Evolutionary conservation across 2,329 filamentous ascomycete species (phyloP), one percentile per base, ranked within the genome.

Genomic region (Pochonia chlamydosporia): DNA sequence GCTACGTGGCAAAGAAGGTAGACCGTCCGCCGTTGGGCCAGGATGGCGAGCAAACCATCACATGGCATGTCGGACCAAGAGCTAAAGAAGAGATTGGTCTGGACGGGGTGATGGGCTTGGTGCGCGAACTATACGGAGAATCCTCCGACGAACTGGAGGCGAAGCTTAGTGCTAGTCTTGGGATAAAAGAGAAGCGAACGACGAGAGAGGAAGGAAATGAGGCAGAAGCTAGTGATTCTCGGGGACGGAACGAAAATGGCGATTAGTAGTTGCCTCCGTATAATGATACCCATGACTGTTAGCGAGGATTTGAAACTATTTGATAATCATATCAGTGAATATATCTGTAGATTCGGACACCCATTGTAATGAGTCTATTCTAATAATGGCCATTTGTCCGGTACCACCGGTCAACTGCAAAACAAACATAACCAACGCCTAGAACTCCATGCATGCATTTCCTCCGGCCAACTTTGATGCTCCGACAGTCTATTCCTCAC

Each of bases 81-180:
- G 92, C 87, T 5, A 93, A 87, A 66, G 75, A 91, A 7, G 93
- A 97, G 65, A 79, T 97, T 30, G 88, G 87, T 0, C 74, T 83
- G n/a, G 76, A 82, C 43, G 88, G 87, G 1, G 85, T 93, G 11
- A 80, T 82, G 16, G 82, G 81, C 1, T 67, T 96, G 52, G 81
- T 90, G 4, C 68, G 80, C 60, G 65, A 75, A 46, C 72, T 84
- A 1, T 85, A 81, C 61, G 79, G 74, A 1, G 70, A 71, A 7
- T 69, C 71, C 39, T 68, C 69, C 2, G 70, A 75, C 3, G 78
- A 82, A 53, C 60, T 85, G 44, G 76, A 84, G 52, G 75, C 69
- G 60, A 81, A 79, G 59, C 63, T 90, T 41, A 68, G 73, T 23
- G 72, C 75, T 43, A 89, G 81, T 60, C 63, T 89, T 40, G 82